Evolutionary conservation across 1,139 yeast genomes (phyloP).

Genomic region (Lodderomyces orthopsilosis): DNA sequence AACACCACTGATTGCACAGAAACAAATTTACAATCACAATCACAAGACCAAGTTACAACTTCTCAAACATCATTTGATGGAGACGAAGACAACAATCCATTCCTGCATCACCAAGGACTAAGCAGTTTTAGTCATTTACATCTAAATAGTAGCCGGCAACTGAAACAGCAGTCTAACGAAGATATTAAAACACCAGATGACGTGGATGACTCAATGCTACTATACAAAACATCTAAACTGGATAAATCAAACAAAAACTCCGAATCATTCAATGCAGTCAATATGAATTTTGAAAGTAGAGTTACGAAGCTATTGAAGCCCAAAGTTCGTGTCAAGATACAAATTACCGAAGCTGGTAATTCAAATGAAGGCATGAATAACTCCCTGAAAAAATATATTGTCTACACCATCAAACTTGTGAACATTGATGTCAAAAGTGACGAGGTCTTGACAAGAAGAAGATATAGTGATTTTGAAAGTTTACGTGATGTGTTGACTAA

Average conservation of each 20-base stretch:
- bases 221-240: constrained; percentile 18
- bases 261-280: constrained; percentile 26
- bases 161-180: constrained; percentile 7
- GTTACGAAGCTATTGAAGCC: constrained; percentile 36
- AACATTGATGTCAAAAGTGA: constrained; percentile 20
- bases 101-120: constrained; percentile 29
- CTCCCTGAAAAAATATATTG: constrained; percentile 64
- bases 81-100: constrained; percentile 56
- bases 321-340: constrained; percentile 36
- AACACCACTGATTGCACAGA: background rate
- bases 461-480: constrained; percentile 91
- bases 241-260: constrained; percentile 7
- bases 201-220: constrained; percentile 29
- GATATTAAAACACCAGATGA: constrained; percentile 7
- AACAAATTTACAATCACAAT: background rate
- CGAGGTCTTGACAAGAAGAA: constrained; percentile 64
- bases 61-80: constrained; percentile 11
- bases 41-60: background rate
- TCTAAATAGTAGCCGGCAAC: background rate
- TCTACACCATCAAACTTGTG: constrained; percentile 69
- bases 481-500: constrained; percentile 66
- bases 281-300: constrained; percentile 38
- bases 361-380: constrained; percentile 67
- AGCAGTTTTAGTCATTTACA: constrained; percentile 20
- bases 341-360: constrained; percentile 74